Percentiles rank a stretch among this genome's conserved stretches.
Conservation (phyloP, 2,329 filamentous ascomycete genomes). For the Aureobasidium sp. region DNA sequence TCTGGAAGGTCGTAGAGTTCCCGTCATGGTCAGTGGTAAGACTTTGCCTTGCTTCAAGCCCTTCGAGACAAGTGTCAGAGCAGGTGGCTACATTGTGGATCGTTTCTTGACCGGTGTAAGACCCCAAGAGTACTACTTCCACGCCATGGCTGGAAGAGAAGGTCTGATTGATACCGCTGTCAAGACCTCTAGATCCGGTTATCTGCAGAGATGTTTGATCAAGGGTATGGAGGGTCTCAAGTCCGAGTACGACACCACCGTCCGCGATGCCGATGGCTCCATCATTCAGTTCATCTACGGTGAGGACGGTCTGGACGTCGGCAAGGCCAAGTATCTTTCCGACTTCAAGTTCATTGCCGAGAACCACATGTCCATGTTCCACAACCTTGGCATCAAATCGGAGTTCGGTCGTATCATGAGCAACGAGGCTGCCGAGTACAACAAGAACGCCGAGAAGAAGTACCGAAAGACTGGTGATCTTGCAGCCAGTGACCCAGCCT, state of each 20-base stretch:
- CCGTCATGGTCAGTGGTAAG: conserved; percentile 96
- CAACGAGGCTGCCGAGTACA: conserved; percentile 54
- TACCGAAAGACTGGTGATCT: conserved; percentile 63
- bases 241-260: conserved; percentile 87
- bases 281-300: conserved; percentile 94
- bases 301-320: conserved; percentile 89
- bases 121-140: conserved; percentile 97
- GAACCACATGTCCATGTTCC: conserved; percentile 73
- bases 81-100: conserved; percentile 87
- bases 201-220: conserved; percentile 91
- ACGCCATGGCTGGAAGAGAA: conserved; percentile 98
- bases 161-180: conserved; percentile 98
- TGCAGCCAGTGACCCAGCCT: conserved; percentile 64
- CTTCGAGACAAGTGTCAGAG: conserved; percentile 79
- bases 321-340: conserved; percentile 82
- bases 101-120: conserved; percentile 97
- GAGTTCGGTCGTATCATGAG: conserved; percentile 47
- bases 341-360: conserved; percentile 85
- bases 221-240: conserved; percentile 96
- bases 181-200: conserved; percentile 94
- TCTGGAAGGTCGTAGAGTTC: conserved; percentile 87
- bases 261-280: conserved; percentile 86
- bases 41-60: conserved; percentile 88
- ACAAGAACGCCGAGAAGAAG: conserved; percentile 65
- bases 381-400: conserved; percentile 60